These are phyloP conservation scores for Phytophthora ohioensis DNA, from an alignment of 352 stramenopile species.

Conservation along the genomic window DNA sequence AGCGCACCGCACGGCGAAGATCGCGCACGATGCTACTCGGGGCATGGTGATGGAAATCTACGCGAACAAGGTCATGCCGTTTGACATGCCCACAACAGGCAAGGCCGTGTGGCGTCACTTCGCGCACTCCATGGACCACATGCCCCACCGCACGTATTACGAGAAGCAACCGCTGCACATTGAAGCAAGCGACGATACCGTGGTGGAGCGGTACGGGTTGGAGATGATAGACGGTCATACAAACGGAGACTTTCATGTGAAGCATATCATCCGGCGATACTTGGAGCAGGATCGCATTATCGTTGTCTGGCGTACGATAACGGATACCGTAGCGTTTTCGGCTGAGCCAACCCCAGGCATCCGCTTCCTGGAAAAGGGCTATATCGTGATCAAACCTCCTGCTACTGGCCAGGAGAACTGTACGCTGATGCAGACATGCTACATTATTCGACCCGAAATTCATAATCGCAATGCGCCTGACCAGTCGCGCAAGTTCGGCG, in stretches of 20 bases:
- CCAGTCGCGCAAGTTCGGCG: slow-evolving; percentile 46
- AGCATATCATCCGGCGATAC: slow-evolving; percentile 45
- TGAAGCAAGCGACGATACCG: slow-evolving; percentile 42
- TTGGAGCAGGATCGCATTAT: slow-evolving; percentile 45
- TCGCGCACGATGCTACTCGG: slow-evolving; percentile 41
- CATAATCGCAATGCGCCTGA: slow-evolving; percentile 38
- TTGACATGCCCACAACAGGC: slow-evolving; percentile 41
- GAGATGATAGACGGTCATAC: slow-evolving; percentile 43
- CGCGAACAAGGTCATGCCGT: slow-evolving; percentile 49
- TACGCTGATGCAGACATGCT: slow-evolving; percentile 53
- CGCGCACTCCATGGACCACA: slow-evolving; percentile 46
- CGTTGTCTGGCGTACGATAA: slow-evolving; percentile 51
- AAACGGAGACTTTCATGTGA: slow-evolving; percentile 48
- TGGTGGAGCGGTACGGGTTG: slow-evolving; percentile 47
- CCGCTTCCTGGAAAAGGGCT: slow-evolving; percentile 50
- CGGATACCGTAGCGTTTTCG: slow-evolving; percentile 50
- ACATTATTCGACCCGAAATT: slow-evolving; percentile 50
- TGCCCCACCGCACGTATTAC: slow-evolving; percentile 47
- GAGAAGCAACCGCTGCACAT: slow-evolving; percentile 50
- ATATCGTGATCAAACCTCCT: slow-evolving; percentile 52
- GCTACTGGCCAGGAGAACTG: slow-evolving; percentile 33
- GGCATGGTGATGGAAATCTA: slow-evolving; percentile 55
- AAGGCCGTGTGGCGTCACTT: slow-evolving; percentile 51
- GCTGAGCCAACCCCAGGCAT: slow-evolving; percentile 42
- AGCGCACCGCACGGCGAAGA: slow-evolving; percentile 41